Evolutionary conservation across 306 rosid species (phyloP), one percentile per base, ranked within the genome.

Genomic region (Herpetospermum pedunculosum): DNA sequence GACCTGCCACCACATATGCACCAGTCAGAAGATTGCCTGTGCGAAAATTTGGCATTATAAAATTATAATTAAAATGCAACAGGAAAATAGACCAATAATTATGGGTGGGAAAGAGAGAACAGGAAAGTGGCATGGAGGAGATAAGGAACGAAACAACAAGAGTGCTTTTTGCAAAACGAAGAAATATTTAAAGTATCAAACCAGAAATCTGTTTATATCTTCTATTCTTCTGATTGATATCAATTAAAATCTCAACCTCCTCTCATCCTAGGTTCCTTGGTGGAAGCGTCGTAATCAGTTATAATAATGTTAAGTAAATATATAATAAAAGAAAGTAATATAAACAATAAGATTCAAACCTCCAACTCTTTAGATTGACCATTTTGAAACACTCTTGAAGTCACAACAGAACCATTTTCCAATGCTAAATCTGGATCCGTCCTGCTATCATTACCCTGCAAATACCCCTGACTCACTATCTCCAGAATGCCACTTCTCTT

Each of bases 1-100:
- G 83, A 90, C 95, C 97, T 91, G 96, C 96, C 86, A 86, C 97
- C 97, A 89, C 92, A 89, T 81, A 78, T 86, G 86, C 91, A 87
- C 81, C 77, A 60, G 85, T 91, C 82, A 90, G 91, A 81, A 86
- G 79, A 80, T 75, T 73, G 83, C 78, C 85, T 80, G 82, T 70
- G 78, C 76, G 73, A 83, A 79, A 62, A 38, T 35, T 64, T 49
- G 72, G 59, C 46, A 62, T 77, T 70, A 64, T 40, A 73, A 77
- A 74, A 80, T 49, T 49, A 49, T 65, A 48, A 62, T 25, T 19
- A 38, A 64, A 77, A 86, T 69, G 44, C 79, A 80, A 81, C n/a
- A 76, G 65, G 72, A 83, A 69, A 73, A 29, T 75, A 35, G 21
- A 50, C 23, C 47, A 53, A 73, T 37, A 49, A 73, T 79, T 63